Percentiles rank a stretch among this genome's conserved stretches.
These are phyloP conservation scores for Cryptosporidium sp. DNA, from an alignment of 169 alveolate genomes.

Conservation along the genomic window DNA sequence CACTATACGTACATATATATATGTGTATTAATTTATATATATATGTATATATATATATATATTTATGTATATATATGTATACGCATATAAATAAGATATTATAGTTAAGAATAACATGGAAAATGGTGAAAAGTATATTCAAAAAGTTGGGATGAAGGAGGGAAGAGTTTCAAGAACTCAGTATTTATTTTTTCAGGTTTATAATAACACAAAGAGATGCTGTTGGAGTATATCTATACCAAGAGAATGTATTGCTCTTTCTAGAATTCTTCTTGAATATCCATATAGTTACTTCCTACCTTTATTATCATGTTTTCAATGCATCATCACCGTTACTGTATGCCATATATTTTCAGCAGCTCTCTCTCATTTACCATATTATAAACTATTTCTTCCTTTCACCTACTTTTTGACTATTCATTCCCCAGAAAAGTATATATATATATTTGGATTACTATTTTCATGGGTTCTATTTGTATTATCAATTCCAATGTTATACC, in stretches of 20 bases:
- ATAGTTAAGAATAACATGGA: constrained; percentile 40
- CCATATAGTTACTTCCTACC: constrained; percentile 71
- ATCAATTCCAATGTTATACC: constrained; percentile 69
- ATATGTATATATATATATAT: background rate
- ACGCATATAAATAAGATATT: background rate
- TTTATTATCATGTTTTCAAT: constrained; percentile 44
- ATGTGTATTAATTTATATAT: background rate
- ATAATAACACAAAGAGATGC: constrained; percentile 62
- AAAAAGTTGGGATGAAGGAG: constrained; percentile 64
- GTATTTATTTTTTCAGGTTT: constrained; percentile 49
- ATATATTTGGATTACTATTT: constrained; percentile 30
- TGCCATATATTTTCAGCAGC: constrained; percentile 39
- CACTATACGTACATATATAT: background rate
- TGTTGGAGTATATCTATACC: constrained; percentile 70
- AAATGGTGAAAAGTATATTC: constrained; percentile 65
- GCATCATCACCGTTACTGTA: constrained; percentile 38
- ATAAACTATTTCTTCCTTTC: constrained; percentile 48
- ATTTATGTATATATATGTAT: background rate
- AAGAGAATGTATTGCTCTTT: constrained; percentile 60
- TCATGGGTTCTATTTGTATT: constrained; percentile 51
- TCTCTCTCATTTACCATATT: constrained; percentile 50
- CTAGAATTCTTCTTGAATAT: constrained; percentile 51
- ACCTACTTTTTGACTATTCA: constrained; percentile 54
- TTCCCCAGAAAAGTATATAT: constrained; percentile 54
- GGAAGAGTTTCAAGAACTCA: constrained; percentile 71